These are phyloP conservation scores for Truncatella angustata DNA, from an alignment of 2,329 filamentous ascomycete genomes.

Conservation along the genomic window DNA sequence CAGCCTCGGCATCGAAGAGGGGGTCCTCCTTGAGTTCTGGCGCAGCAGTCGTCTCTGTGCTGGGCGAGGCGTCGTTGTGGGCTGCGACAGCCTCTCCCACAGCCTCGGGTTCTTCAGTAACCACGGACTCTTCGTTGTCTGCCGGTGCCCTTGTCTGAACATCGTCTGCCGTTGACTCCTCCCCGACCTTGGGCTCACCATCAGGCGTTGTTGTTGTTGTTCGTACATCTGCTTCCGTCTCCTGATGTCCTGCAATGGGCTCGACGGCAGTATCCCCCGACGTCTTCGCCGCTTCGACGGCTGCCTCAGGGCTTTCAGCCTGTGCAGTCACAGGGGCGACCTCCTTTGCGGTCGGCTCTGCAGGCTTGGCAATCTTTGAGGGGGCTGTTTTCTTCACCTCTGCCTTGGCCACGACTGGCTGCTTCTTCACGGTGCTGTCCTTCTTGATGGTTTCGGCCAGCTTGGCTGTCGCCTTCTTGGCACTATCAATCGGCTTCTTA, in stretches of 20 bases:
- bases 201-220: background rate
- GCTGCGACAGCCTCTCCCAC: background rate
- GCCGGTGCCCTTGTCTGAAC: background rate
- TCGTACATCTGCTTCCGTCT: constrained; percentile 6
- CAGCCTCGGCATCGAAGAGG: too few species aligned
- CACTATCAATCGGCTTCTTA: constrained; percentile 15
- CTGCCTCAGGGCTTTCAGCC: constrained; percentile 12
- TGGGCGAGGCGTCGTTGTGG: background rate
- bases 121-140: background rate
- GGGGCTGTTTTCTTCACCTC: constrained; percentile 12
- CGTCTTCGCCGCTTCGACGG: constrained; percentile 10
- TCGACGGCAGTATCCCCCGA: constrained; percentile 12
- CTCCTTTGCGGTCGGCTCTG: constrained; percentile 23
- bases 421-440: constrained; percentile 13
- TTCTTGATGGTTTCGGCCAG: constrained; percentile 21
- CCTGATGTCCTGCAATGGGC: constrained; percentile 11
- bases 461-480: constrained; percentile 24
- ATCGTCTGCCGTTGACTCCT: constrained; percentile 9
- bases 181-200: background rate
- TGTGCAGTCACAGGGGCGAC: constrained; percentile 19
- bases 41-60: background rate
- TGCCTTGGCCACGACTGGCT: constrained; percentile 1
- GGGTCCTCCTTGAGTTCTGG: too few species aligned
- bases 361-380: constrained; percentile 10
- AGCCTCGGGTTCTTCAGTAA: constrained; percentile 2